Evolutionary conservation across 75 land plant species (phyloP).

Genomic region (Picea sitchensis): DNA sequence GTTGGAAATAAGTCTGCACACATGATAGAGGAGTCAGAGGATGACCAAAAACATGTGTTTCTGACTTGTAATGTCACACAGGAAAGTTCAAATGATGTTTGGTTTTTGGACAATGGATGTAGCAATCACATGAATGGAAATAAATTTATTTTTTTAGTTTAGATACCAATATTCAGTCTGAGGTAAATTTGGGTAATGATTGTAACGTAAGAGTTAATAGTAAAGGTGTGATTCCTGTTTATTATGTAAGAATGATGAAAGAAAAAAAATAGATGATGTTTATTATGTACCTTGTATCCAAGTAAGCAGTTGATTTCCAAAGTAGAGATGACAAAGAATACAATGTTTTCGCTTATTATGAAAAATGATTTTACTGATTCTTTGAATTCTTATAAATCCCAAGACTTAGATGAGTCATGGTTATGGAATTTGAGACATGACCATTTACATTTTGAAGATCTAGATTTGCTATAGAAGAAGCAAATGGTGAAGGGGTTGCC

Average conservation of each 20-base stretch:
- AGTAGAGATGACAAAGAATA: not conserved
- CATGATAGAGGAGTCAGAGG: too few species aligned
- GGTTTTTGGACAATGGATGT: not conserved
- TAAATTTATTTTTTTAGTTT: not conserved
- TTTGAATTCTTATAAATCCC: fast-evolving
- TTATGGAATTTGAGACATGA: not conserved
- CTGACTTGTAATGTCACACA: not conserved
- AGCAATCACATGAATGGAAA: not conserved
- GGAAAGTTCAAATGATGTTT: not conserved
- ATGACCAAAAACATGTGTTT: fast-evolving
- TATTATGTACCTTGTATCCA: not conserved
- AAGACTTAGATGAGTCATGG: too few species aligned
- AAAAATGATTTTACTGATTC: not conserved
- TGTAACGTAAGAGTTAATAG: not conserved
- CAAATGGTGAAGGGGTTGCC: not conserved
- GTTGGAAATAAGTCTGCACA: not conserved
- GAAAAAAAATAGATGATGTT: not conserved
- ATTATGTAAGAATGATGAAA: not conserved
- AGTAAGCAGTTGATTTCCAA: not conserved
- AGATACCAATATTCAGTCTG: not conserved
- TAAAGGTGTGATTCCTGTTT: not conserved
- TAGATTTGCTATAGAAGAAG: not conserved
- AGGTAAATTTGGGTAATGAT: not conserved
- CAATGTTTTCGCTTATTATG: not conserved
- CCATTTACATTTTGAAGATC: not conserved